Evolutionary conservation across 768 basidiomycete species (phyloP).

Genomic region (Podaxis carcinomalis): DNA sequence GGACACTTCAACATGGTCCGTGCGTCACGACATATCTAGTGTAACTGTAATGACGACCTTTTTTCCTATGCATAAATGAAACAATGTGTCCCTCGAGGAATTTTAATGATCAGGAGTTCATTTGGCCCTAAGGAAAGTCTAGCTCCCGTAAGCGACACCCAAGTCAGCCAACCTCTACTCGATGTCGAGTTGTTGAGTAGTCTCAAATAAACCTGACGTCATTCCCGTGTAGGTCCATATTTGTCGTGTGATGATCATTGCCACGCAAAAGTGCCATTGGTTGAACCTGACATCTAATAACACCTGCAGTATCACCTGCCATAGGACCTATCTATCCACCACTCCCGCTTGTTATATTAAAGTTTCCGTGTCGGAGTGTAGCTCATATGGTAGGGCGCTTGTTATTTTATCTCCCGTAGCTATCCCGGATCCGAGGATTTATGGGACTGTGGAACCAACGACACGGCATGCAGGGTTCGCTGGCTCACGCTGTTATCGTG

Average conservation of each 20-base stretch:
- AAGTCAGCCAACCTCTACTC: neutral
- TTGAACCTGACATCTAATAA: neutral
- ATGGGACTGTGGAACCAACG: neutral
- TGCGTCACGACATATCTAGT: slow-evolving; percentile 1
- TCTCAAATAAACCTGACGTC: neutral
- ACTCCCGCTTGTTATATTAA: neutral
- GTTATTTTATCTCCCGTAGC: neutral
- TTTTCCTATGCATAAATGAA: slow-evolving; percentile 4
- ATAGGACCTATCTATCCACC: neutral
- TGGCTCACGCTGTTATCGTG: neutral
- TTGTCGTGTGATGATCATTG: neutral
- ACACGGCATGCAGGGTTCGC: neutral
- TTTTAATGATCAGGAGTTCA: neutral
- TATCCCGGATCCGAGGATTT: neutral
- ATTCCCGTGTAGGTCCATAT: slow-evolving; percentile 3
- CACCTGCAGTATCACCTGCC: neutral
- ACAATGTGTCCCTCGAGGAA: neutral
- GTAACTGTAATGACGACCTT: slow-evolving; percentile 3
- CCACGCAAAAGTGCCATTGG: neutral
- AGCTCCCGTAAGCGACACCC: neutral
- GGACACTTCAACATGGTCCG: slow-evolving; percentile 11
- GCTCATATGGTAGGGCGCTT: neutral
- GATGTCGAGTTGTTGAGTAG: neutral
- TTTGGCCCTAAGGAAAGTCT: neutral
- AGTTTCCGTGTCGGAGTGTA: slow-evolving; percentile 2